phyloP scores from a whole-genome alignment of 129 eudicot species.

The Artemisia argyi region DNA sequence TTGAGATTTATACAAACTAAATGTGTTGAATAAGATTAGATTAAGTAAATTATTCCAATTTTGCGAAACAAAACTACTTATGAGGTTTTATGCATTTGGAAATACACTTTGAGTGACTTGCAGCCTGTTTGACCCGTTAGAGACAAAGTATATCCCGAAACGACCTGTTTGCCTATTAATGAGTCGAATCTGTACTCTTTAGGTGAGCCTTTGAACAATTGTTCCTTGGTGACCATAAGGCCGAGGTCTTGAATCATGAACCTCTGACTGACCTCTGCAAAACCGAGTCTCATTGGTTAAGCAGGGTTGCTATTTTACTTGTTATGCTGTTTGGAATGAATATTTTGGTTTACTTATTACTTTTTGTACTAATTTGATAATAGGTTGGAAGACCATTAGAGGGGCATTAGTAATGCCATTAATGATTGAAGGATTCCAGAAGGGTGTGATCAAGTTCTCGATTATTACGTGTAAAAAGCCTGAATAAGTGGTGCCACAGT shows the following conservation, averaged over 20 bases:
- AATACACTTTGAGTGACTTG: not conserved
- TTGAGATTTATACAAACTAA: too few species aligned
- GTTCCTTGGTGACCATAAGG: too few species aligned
- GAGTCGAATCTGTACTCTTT: too few species aligned
- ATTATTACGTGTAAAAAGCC: conserved; percentile 72
- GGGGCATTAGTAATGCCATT: conserved; percentile 83
- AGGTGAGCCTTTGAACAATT: too few species aligned
- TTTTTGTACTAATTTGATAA: conserved; percentile 17
- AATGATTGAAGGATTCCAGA: conserved; percentile 86
- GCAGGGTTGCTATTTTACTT: not conserved
- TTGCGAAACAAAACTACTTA: too few species aligned
- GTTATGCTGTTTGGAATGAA: not conserved
- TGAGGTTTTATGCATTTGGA: conserved; percentile 8
- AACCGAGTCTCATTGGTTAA: not conserved
- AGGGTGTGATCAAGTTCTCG: conserved; percentile 75
- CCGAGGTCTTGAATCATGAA: not conserved
- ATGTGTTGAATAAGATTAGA: too few species aligned
- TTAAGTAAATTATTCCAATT: too few species aligned
- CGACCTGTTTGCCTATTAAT: too few species aligned
- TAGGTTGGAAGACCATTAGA: conserved; percentile 91
- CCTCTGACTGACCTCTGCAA: not conserved
- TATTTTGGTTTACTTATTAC: not conserved
- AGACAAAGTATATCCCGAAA: too few species aligned
- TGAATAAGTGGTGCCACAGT: conserved; percentile 19
- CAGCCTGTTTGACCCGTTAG: not conserved